phyloP scores from a whole-genome alignment of 176 grass and related monocot genomes.

The Saccharum spontaneum region DNA sequence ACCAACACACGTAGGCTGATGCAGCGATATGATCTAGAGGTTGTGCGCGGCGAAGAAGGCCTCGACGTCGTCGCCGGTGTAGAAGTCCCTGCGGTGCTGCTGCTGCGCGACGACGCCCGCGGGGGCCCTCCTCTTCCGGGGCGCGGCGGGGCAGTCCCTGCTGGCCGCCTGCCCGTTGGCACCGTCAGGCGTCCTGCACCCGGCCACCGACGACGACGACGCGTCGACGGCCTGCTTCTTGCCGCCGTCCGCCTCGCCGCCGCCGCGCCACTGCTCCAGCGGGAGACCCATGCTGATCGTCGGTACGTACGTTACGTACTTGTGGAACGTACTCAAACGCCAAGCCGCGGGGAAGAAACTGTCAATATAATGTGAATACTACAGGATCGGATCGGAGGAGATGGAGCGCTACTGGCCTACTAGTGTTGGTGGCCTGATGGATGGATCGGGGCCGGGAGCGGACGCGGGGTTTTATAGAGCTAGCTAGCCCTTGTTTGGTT shows the following conservation, averaged over 20 bases:
- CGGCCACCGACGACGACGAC: not conserved
- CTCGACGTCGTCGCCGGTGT: slow-evolving; percentile 52
- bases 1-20: too few relatives aligned
- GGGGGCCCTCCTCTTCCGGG: slow-evolving; percentile 38
- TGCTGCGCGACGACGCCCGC: not conserved
- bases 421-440: too few relatives aligned
- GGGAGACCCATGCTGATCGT: slow-evolving; percentile 29
- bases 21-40: slow-evolving; percentile 26
- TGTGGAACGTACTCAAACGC: too few relatives aligned
- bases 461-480: not conserved
- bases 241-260: not conserved
- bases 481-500: too few relatives aligned
- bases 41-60: slow-evolving; percentile 59
- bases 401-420: too few relatives aligned
- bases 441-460: too few relatives aligned
- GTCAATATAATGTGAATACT: too few relatives aligned
- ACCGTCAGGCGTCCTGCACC: slow-evolving; percentile 46
- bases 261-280: slow-evolving; percentile 25
- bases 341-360: too few relatives aligned
- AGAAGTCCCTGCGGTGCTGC: slow-evolving; percentile 38
- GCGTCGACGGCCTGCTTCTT: slow-evolving; percentile 2
- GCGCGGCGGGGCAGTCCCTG: slow-evolving; percentile 32
- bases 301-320: too few relatives aligned
- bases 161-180: too few relatives aligned
- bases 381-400: too few relatives aligned